These are phyloP conservation scores for Alternaria solani DNA, from an alignment of 2,329 filamentous ascomycete genomes.

Conservation along the genomic window DNA sequence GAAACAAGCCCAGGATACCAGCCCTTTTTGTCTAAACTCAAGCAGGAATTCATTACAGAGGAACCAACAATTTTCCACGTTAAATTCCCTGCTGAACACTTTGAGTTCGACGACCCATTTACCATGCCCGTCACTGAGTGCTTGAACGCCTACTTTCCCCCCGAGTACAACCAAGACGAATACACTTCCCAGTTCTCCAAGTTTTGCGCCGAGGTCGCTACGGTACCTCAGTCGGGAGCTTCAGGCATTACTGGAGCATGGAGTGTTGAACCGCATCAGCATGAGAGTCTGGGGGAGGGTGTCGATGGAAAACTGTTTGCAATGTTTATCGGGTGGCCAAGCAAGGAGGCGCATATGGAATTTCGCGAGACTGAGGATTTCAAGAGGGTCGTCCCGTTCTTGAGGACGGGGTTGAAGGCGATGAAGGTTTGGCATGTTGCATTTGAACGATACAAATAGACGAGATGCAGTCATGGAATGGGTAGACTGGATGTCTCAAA, in stretches of 20 bases:
- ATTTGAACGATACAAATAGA: constrained; percentile 23
- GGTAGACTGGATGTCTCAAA: too few relatives aligned
- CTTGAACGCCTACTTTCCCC: constrained; percentile 55
- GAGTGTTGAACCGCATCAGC: constrained; percentile 42
- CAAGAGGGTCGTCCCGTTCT: constrained; percentile 48
- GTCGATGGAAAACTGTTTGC: constrained; percentile 52
- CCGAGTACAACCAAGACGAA: constrained; percentile 32
- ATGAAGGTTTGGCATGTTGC: constrained; percentile 53
- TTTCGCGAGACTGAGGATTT: constrained; percentile 58
- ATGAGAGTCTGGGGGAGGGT: constrained; percentile 27
- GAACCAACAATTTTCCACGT: constrained; percentile 46
- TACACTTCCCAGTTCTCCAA: constrained; percentile 45
- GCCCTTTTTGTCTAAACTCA: constrained; percentile 48
- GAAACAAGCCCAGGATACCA: constrained; percentile 47
- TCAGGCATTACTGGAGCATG: constrained; percentile 45
- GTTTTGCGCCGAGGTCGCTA: constrained; percentile 49
- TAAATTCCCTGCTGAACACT: constrained; percentile 31
- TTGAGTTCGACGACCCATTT: constrained; percentile 34
- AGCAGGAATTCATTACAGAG: constrained; percentile 36
- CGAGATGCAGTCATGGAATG: neutral
- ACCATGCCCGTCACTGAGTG: constrained; percentile 61
- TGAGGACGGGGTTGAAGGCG: constrained; percentile 55
- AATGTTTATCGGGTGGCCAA: constrained; percentile 61
- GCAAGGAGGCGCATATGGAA: constrained; percentile 58
- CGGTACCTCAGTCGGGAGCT: constrained; percentile 39